Evolutionary conservation across 1,284 basidiomycete genomes (phyloP).

Genomic region (Inonotus hispidus): DNA sequence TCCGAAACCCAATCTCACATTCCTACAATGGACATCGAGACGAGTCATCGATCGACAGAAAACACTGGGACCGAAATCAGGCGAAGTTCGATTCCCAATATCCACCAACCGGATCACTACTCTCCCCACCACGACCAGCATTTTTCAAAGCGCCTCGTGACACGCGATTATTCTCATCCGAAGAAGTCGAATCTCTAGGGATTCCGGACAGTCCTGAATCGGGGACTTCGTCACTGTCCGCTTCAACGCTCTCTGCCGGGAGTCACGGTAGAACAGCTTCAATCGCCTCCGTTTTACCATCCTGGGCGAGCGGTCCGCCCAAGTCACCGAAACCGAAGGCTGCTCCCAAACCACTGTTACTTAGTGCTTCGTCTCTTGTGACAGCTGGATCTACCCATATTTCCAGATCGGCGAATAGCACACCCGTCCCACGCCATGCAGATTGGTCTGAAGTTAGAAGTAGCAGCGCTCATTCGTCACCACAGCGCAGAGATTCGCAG

Average conservation of each 20-base stretch:
- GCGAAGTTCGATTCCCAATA: constrained; percentile 40
- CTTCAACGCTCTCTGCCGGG: constrained; percentile 1
- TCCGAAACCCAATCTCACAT: constrained; percentile 16
- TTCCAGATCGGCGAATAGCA: constrained; percentile 36
- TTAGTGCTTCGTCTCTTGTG: constrained; percentile 41
- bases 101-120: constrained; percentile 36
- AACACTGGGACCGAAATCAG: constrained; percentile 21
- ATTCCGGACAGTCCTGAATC: constrained; percentile 40
- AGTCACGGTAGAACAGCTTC: constrained; percentile 11
- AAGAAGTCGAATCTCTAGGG: constrained; percentile 23
- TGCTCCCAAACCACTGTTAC: constrained; percentile 51
- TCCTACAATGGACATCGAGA: constrained; percentile 11
- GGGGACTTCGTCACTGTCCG: constrained; percentile 27
- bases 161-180: constrained; percentile 39
- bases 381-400: constrained; percentile 33
- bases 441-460: constrained; percentile 50
- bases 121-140: constrained; percentile 53
- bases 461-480: constrained; percentile 30
- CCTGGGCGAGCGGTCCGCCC: constrained; percentile 30
- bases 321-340: constrained; percentile 30
- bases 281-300: constrained; percentile 26
- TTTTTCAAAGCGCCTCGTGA: constrained; percentile 56
- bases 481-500: constrained; percentile 44
- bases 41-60: neutral
- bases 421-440: constrained; percentile 25